Evolutionary conservation across 768 basidiomycete genomes (phyloP), one percentile per base, ranked within the genome.

Genomic region (Trametes gibbosa): DNA sequence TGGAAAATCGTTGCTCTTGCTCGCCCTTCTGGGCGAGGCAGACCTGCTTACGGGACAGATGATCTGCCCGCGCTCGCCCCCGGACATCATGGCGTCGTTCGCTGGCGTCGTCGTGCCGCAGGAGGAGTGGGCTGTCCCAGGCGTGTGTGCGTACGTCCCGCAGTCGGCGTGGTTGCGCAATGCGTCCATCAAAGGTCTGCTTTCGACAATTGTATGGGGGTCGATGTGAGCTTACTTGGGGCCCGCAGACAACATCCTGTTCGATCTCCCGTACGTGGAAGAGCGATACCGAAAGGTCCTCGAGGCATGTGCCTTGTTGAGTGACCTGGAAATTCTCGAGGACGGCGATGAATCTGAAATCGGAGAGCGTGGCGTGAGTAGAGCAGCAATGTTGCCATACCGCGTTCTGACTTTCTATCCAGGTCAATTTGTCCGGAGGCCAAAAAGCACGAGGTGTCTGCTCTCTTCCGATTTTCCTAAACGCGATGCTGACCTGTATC

Each of bases 281-380:
- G 77, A 86, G 51, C 80, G 94, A 7, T 95, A 96, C 66, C 77
- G 82, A 58, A 81, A 81, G 64, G 93, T 92, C 7, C 75, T 96
- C 6, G 85, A 91, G 65, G 70, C 64, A 43, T 84, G 84, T 59
- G 90, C 91, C 0, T 76, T 95, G 21, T 74, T 86, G 21, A 82
- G 77, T 55, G 92, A 95, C 67, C 76, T 95, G 34, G 82, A 85
- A 50, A 92, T 94, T 55, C 76, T 95, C 16, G 92, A 94, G 68
- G 92, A 94, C 65, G 90, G 92, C 0, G 92, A 94, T 64, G 86
- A 90, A 64, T 85, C 90, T 0, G 92, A 94, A 71, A 92, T 93
- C 54, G 91, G 91, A 19, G 91, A 93, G 75, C 85, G 89, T 32
- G 91, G 91, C 24, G 90, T 90, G 68, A 72, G 63, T 63, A 23